These are phyloP conservation scores for Xylaria sp. DNA, from an alignment of 2,329 filamentous ascomycete genomes.

Conservation along the genomic window DNA sequence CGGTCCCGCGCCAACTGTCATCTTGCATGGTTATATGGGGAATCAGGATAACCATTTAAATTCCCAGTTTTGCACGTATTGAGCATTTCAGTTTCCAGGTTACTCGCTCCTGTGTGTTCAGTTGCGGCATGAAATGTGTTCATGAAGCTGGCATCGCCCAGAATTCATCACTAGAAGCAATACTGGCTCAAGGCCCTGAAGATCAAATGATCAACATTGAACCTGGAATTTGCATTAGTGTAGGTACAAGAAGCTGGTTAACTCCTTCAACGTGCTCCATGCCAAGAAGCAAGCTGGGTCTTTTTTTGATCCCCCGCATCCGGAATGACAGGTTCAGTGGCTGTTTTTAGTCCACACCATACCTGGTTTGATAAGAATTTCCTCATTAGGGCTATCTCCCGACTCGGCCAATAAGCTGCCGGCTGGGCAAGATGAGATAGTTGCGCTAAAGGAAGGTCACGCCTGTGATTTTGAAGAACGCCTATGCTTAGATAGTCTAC, in stretches of 20 bases:
- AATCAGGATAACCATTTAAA: constrained; percentile 15
- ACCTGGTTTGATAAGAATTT: constrained; percentile 43
- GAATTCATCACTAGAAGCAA: neutral
- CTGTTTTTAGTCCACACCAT: constrained; percentile 26
- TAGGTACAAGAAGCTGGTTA: neutral
- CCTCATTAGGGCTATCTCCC: constrained; percentile 41
- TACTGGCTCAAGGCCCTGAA: constrained; percentile 7
- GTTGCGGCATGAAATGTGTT: neutral
- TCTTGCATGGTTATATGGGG: constrained; percentile 33
- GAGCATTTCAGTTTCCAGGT: neutral
- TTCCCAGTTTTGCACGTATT: neutral
- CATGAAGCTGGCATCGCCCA: neutral
- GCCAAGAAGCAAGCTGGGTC: constrained; percentile 17
- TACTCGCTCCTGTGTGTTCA: neutral
- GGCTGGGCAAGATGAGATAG: constrained; percentile 32
- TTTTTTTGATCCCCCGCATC: constrained; percentile 32
- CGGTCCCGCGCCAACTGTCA: constrained; percentile 44
- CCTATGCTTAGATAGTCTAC: neutral
- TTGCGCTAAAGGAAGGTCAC: constrained; percentile 36
- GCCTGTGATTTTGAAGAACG: constrained; percentile 9
- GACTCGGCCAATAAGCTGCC: constrained; percentile 35
- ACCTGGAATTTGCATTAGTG: constrained; percentile 17
- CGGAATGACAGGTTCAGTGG: constrained; percentile 33
- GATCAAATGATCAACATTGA: constrained; percentile 24
- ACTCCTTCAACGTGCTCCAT: constrained; percentile 1